Conservation (phyloP, 768 basidiomycete genomes). For the Saitozyma sp. region DNA sequence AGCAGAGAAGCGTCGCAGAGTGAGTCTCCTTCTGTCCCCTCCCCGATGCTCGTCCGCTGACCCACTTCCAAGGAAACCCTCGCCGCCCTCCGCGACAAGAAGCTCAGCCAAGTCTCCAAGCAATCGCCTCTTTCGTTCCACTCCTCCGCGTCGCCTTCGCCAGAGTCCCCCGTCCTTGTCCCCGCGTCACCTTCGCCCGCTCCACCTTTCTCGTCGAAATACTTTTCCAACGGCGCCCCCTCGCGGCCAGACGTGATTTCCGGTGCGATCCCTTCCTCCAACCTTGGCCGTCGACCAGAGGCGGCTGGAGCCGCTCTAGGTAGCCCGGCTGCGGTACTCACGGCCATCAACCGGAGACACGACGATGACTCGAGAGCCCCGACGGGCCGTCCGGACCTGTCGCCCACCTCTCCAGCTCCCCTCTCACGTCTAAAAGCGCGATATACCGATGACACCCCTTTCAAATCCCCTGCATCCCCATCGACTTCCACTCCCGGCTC, state of each 20-base stretch:
- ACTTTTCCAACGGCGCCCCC: conserved; percentile 2
- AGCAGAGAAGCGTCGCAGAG: too few relatives aligned
- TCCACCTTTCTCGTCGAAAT: background rate
- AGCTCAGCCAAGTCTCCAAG: too few relatives aligned
- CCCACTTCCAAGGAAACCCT: too few relatives aligned
- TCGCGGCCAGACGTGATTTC: background rate
- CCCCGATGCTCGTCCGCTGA: too few relatives aligned
- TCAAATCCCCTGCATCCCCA: conserved; percentile 5
- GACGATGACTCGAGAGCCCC: background rate
- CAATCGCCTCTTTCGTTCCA: background rate
- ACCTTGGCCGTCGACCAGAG: background rate
- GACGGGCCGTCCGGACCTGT: conserved; percentile 4
- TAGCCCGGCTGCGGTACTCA: background rate
- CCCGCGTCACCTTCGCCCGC: conserved; percentile 8
- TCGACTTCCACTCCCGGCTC: conserved; percentile 8
- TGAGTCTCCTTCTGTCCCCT: too few relatives aligned
- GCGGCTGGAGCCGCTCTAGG: background rate
- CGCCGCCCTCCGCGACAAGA: too few relatives aligned
- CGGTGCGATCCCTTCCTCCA: background rate
- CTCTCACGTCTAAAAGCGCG: conserved; percentile 28
- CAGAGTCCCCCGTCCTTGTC: conserved; percentile 6
- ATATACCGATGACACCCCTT: conserved; percentile 34
- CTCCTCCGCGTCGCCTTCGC: background rate
- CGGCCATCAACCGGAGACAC: background rate
- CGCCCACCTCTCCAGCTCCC: conserved; percentile 29